A percentile compares a stretch with the other conserved stretches of the same genome.
Conservation (phyloP, 164 flowering plant species). For the Cinnamomum micranthum region DNA sequence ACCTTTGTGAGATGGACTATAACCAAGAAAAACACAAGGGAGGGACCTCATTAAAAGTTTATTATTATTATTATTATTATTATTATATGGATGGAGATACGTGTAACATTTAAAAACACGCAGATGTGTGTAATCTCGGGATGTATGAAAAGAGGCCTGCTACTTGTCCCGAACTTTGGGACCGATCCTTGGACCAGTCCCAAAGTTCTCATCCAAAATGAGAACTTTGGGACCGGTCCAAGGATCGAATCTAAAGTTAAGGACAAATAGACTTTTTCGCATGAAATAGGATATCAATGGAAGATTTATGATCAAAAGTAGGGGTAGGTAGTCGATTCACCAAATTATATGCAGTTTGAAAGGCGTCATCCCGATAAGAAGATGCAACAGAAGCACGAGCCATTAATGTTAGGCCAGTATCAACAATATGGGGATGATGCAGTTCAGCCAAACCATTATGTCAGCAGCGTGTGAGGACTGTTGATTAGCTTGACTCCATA, state of each 20-base stretch:
- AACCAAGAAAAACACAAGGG: not conserved
- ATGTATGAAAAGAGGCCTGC: not conserved
- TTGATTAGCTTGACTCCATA: too few species aligned
- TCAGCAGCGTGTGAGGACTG: not conserved
- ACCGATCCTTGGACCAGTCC: too few species aligned
- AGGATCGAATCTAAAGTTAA: too few species aligned
- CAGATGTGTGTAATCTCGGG: not conserved
- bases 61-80: too few species aligned
- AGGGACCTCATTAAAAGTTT: not conserved
- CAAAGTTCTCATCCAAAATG: too few species aligned
- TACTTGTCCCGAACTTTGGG: too few species aligned
- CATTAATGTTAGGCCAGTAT: not conserved
- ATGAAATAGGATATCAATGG: too few species aligned
- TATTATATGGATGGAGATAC: not conserved
- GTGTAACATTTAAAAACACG: not conserved
- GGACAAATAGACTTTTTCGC: too few species aligned
- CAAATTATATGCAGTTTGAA: not conserved
- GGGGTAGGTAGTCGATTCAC: not conserved
- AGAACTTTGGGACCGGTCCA: too few species aligned
- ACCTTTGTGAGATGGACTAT: not conserved
- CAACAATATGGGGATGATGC: not conserved
- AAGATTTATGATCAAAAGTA: not conserved
- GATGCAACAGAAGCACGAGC: not conserved
- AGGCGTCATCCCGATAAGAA: not conserved
- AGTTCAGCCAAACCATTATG: not conserved